A percentile compares a stretch with the other conserved stretches of the same genome.
phyloP scores from a whole-genome alignment of 148 eudicot species.

The Silene uniflora region DNA sequence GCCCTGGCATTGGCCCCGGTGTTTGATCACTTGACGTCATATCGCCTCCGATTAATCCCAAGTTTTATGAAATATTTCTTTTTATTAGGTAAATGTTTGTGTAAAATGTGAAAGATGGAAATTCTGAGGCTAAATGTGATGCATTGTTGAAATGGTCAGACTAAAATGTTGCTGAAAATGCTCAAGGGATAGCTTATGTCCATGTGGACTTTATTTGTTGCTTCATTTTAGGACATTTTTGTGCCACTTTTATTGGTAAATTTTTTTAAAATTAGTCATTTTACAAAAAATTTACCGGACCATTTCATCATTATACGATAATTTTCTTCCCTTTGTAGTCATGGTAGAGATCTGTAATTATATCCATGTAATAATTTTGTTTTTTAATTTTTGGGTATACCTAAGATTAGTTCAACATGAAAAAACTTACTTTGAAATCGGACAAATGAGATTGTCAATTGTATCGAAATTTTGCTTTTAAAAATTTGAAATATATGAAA shows the following conservation, averaged over 20 bases:
- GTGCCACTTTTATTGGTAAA: background rate
- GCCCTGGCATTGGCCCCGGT: constrained; percentile 26
- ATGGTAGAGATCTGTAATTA: no score
- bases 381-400: no score
- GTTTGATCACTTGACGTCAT: constrained; percentile 31
- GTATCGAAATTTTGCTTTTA: no score
- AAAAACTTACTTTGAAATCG: no score
- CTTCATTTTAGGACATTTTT: background rate
- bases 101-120: background rate
- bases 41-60: background rate
- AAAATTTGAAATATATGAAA: no score
- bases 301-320: no score
- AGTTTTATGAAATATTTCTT: background rate
- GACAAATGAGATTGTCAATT: no score
- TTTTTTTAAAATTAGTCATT: background rate
- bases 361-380: no score
- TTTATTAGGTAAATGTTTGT: no score
- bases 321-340: no score
- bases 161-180: background rate
- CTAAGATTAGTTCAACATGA: no score
- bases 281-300: no score
- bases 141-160: background rate
- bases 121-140: background rate
- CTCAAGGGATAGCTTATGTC: background rate
- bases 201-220: background rate